Conservation (phyloP, 139 green algal genomes). For the Coelastrella sp. region DNA sequence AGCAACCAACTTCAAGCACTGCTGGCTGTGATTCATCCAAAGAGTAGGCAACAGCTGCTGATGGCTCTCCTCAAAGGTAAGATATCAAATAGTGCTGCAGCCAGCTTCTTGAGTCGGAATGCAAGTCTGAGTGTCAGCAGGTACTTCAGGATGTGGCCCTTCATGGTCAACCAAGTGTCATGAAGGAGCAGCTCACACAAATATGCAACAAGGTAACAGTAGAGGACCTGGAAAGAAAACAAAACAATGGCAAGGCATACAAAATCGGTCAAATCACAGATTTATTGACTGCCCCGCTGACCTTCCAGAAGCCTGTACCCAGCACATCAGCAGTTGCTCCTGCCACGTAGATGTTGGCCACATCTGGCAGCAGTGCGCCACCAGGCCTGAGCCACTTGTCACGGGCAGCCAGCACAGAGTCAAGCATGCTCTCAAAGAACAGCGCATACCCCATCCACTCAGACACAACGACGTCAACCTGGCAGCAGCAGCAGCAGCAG, state of each 20-base stretch:
- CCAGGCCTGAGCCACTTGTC: conserved; percentile 49
- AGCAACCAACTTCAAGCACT: too few relatives aligned
- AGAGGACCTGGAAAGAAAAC: background rate
- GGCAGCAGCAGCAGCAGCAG: conserved; percentile 36
- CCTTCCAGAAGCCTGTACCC: conserved; percentile 84
- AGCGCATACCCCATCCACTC: conserved; percentile 99
- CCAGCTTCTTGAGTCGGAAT: too few relatives aligned
- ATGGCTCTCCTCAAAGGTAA: too few relatives aligned
- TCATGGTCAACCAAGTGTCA: too few relatives aligned
- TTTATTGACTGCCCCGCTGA: background rate
- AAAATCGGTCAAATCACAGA: background rate
- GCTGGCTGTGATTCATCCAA: too few relatives aligned
- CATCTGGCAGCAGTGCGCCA: conserved; percentile 88
- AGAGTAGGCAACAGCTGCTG: too few relatives aligned
- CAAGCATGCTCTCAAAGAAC: conserved; percentile 98
- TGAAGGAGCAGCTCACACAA: too few relatives aligned
- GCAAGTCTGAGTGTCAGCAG: too few relatives aligned
- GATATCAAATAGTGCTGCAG: too few relatives aligned
- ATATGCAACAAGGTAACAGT: too few relatives aligned
- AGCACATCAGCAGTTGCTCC: conserved; percentile 60
- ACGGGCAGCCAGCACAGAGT: conserved; percentile 74
- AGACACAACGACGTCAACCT: conserved; percentile 91
- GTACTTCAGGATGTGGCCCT: too few relatives aligned
- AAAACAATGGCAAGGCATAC: background rate
- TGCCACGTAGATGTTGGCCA: conserved; percentile 81